phyloP scores from a whole-genome alignment of 805 yeast species.

The Huiozyma sinensis region DNA sequence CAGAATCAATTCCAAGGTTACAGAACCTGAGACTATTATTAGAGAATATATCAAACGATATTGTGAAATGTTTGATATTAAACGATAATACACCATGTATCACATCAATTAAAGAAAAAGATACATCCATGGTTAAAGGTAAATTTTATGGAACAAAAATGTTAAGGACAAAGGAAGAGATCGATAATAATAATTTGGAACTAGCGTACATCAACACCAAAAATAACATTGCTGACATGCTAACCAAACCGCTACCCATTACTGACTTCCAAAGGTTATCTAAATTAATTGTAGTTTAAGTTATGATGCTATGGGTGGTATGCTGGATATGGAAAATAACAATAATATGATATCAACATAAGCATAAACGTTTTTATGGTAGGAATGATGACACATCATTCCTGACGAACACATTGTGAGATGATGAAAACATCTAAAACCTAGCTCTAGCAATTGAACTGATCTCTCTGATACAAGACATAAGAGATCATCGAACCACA shows the following conservation, averaged over 20 bases:
- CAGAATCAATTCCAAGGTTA: background rate
- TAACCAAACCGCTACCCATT: slow-evolving; percentile 2
- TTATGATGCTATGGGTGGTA: background rate
- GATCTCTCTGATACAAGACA: too few relatives aligned
- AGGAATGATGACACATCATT: too few relatives aligned
- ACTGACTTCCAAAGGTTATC: background rate
- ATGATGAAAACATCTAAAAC: too few relatives aligned
- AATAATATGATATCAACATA: too few relatives aligned
- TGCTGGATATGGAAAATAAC: background rate
- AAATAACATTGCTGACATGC: slow-evolving; percentile 1
- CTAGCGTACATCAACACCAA: slow-evolving; percentile 1
- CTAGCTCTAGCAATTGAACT: too few relatives aligned
- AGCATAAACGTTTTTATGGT: too few relatives aligned
- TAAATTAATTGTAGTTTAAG: background rate
- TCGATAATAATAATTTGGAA: background rate
- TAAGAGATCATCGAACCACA: too few relatives aligned
- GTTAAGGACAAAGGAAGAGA: background rate
- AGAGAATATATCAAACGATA: too few relatives aligned
- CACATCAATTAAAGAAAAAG: background rate
- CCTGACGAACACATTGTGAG: too few relatives aligned
- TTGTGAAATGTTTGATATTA: background rate
- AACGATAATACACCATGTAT: background rate
- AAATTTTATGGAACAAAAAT: background rate
- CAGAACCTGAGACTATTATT: too few relatives aligned
- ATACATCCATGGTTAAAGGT: background rate